Percentiles rank a stretch among this genome's conserved stretches.
These are phyloP conservation scores for Cystoisospora suis DNA, from an alignment of 169 alveolate species.

Conservation along the genomic window DNA sequence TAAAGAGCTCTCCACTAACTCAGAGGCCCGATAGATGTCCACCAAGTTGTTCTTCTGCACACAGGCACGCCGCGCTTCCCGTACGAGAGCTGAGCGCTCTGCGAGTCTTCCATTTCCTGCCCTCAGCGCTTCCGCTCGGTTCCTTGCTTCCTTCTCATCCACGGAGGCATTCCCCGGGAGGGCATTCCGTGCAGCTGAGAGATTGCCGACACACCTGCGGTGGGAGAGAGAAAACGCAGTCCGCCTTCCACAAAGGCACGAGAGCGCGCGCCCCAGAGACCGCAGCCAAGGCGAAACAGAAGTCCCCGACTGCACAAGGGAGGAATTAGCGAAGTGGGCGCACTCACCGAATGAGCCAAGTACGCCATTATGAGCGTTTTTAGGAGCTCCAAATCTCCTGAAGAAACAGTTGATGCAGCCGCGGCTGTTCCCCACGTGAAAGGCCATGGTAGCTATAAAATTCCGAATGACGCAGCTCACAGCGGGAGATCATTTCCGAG, in stretches of 20 bases:
- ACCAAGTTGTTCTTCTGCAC: background rate
- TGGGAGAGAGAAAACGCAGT: background rate
- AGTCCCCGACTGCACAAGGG: too few relatives aligned
- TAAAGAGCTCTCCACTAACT: background rate
- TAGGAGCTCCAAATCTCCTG: too few relatives aligned
- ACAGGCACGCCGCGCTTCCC: conserved; percentile 20
- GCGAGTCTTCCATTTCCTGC: background rate
- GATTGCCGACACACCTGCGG: background rate
- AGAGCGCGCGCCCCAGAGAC: background rate
- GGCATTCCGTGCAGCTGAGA: background rate
- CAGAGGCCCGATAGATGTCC: conserved; percentile 16
- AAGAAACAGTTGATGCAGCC: too few relatives aligned
- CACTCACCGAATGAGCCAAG: too few relatives aligned
- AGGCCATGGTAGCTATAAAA: too few relatives aligned
- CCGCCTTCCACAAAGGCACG: background rate
- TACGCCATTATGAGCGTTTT: too few relatives aligned
- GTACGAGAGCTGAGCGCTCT: conserved; percentile 1
- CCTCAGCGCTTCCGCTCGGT: background rate
- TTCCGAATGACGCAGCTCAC: too few relatives aligned
- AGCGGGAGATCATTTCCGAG: too few relatives aligned
- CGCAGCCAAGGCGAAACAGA: too few relatives aligned
- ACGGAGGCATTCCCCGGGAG: background rate
- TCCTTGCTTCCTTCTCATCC: background rate
- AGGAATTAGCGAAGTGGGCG: too few relatives aligned
- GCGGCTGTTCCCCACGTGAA: too few relatives aligned